Base-by-base conservation (phyloP, 345 rosid species). In the Citropsis articulata region DNA sequence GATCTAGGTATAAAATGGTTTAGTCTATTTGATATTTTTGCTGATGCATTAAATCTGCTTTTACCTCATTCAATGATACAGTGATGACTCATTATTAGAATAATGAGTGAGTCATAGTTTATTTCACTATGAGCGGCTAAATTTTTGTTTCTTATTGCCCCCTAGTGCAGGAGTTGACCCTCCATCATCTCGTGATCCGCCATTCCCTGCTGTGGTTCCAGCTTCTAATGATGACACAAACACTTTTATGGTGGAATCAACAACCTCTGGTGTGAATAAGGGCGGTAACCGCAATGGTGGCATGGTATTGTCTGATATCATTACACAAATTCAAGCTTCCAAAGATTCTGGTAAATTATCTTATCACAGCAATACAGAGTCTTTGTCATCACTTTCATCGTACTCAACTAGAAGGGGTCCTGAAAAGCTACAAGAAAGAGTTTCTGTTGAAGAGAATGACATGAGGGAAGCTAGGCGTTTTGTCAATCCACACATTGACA, bases 151-250 rank as follows among this genome's bases (percentile, higher is more conserved):
- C 63, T 85, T 85, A 62, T 89, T 85, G 88, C 78, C 83, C 91
- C 93, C 92, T 96, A 93, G 98, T 86, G 94, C 96, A 95, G 99
- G 99, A 89, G 94, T 95, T 87, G 97, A 95, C 93, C 91, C 97
- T 94, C 98, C 98, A 90, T 96, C 99, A 45, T 91, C 99, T 85
- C 98, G 97, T 82, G 95, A 93, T 88, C 97, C 97, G 71, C 95
- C 94, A 64, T 91, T 87, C 80, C 98, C 93, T 55, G 92, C 97
- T 55, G 77, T 89, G 66, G 92, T 89, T 76, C 87, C 93, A 63
- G 97, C 93, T 77, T 91, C 99, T 60, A 86, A 82, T 82, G 88
- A 83, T 79, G 87, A 86, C 57, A 72, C 89, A 45, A 83, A 81
- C 81, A 76, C 90, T 79, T 81, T 88, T 77, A 77, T 82, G 63